Evolutionary conservation across 2,329 filamentous ascomycete species (phyloP).

Genomic region (Paramyrothecium roridum): DNA sequence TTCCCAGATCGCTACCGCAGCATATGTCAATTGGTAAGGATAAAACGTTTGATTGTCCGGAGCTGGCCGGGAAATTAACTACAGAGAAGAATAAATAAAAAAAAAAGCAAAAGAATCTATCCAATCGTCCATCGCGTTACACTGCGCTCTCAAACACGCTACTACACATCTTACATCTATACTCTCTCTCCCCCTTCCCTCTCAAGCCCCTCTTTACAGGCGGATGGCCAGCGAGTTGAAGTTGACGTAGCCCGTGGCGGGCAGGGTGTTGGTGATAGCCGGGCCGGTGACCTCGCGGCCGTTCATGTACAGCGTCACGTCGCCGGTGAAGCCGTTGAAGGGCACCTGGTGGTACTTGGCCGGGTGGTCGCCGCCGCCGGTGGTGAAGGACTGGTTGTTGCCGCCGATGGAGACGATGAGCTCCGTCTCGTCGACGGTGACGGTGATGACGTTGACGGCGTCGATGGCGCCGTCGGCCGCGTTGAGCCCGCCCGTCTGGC

Average conservation of each 20-base stretch:
- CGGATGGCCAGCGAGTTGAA: slow-evolving; percentile 16
- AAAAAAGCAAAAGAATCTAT: too few species aligned
- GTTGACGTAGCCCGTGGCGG: slow-evolving; percentile 15
- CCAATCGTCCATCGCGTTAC: too few species aligned
- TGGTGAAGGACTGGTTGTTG: slow-evolving; percentile 8
- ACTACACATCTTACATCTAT: too few species aligned
- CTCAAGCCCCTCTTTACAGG: slow-evolving; percentile 4
- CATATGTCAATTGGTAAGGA: neutral
- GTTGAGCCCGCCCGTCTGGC: slow-evolving; percentile 18
- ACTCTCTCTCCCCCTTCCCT: too few species aligned
- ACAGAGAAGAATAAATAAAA: too few species aligned
- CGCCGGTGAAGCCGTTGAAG: slow-evolving; percentile 10
- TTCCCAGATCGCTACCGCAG: too few species aligned
- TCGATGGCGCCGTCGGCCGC: slow-evolving; percentile 18
- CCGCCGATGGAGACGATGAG: slow-evolving; percentile 27
- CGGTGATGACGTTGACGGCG: slow-evolving; percentile 29
- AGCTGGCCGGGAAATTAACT: too few species aligned
- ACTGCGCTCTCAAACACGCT: too few species aligned
- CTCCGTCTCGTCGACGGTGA: slow-evolving; percentile 20
- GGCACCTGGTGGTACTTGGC: slow-evolving; percentile 18
- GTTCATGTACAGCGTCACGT: slow-evolving; percentile 14
- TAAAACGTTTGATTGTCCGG: neutral
- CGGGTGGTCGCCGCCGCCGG: slow-evolving; percentile 9
- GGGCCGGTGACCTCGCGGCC: slow-evolving; percentile 9
- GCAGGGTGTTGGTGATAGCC: slow-evolving; percentile 12